These are phyloP conservation scores for Auriscalpium microsporum DNA, from an alignment of 768 basidiomycete genomes.

Conservation along the genomic window DNA sequence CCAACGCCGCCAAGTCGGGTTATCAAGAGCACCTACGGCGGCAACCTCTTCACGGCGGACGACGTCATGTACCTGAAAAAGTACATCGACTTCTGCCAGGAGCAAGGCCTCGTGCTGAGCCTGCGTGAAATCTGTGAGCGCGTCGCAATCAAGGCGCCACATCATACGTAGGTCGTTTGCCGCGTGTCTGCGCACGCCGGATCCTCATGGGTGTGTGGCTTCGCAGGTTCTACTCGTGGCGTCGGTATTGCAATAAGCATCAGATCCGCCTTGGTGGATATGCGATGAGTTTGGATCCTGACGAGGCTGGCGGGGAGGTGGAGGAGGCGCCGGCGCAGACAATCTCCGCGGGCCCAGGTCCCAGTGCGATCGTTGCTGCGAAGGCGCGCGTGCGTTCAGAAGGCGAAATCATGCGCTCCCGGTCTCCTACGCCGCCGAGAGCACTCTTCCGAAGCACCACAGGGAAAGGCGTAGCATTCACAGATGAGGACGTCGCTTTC, in stretches of 20 bases:
- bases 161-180: slow-evolving; percentile 61
- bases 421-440: slow-evolving; percentile 75
- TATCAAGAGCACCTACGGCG: slow-evolving; percentile 85
- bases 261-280: slow-evolving; percentile 86
- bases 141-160: slow-evolving; percentile 82
- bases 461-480: slow-evolving; percentile 86
- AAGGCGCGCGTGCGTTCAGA: slow-evolving; percentile 33
- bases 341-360: slow-evolving; percentile 28
- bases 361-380: slow-evolving; percentile 33
- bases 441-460: slow-evolving; percentile 79
- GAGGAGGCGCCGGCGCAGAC: slow-evolving; percentile 19
- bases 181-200: not conserved
- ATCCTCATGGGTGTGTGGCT: slow-evolving; percentile 1
- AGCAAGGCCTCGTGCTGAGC: slow-evolving; percentile 75
- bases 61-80: slow-evolving; percentile 78
- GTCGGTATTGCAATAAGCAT: slow-evolving; percentile 88
- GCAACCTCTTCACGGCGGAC: slow-evolving; percentile 79
- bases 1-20: slow-evolving; percentile 78
- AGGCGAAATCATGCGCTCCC: slow-evolving; percentile 35
- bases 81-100: slow-evolving; percentile 87
- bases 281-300: slow-evolving; percentile 68
- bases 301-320: slow-evolving; percentile 40
- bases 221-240: slow-evolving; percentile 79
- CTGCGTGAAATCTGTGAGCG: slow-evolving; percentile 83
- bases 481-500: slow-evolving; percentile 73